Conservation (phyloP, 495 filamentous ascomycete genomes). For the Achaetomiella virescens region DNA sequence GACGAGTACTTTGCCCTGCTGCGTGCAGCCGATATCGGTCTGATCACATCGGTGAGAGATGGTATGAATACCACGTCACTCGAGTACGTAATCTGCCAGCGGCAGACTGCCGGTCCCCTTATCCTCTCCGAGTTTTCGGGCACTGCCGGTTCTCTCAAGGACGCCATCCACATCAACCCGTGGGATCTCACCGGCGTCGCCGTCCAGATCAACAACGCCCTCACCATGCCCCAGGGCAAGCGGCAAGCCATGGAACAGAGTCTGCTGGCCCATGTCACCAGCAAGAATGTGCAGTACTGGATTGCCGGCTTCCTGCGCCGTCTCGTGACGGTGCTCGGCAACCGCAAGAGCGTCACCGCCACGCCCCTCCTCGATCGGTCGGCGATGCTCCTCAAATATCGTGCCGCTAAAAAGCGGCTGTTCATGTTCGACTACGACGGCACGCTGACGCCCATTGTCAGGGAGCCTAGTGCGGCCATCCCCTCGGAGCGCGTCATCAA, state of each 20-base stretch:
- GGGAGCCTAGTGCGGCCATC: slow-evolving; percentile 78
- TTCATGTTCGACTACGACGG: slow-evolving; percentile 99
- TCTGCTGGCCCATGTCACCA: slow-evolving; percentile 77
- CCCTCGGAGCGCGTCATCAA: slow-evolving; percentile 75
- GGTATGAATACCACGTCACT: slow-evolving; percentile 96
- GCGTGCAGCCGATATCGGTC: slow-evolving; percentile 75
- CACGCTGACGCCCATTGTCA: slow-evolving; percentile 92
- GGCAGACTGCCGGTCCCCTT: slow-evolving; percentile 71
- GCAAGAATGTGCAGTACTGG: slow-evolving; percentile 78
- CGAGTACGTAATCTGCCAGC: slow-evolving; percentile 89
- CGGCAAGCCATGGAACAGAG: slow-evolving; percentile 52
- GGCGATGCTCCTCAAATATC: slow-evolving; percentile 63
- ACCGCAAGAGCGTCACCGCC: slow-evolving; percentile 62
- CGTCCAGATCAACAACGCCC: slow-evolving; percentile 66
- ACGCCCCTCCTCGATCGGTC: slow-evolving; percentile 76
- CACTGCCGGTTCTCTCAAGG: slow-evolving; percentile 75
- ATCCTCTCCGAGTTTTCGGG: slow-evolving; percentile 95
- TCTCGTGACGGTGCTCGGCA: slow-evolving; percentile 70
- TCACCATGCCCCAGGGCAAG: slow-evolving; percentile 61
- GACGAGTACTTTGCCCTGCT: slow-evolving; percentile 90
- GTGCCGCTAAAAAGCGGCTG: slow-evolving; percentile 61
- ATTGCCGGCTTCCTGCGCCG: slow-evolving; percentile 67
- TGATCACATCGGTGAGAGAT: slow-evolving; percentile 88
- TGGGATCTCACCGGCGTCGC: slow-evolving; percentile 83
- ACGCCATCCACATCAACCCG: slow-evolving; percentile 90